A percentile compares a stretch with the other conserved stretches of the same genome.
phyloP scores from a whole-genome alignment of 352 stramenopile genomes.

The Phytophthora ohioensis region DNA sequence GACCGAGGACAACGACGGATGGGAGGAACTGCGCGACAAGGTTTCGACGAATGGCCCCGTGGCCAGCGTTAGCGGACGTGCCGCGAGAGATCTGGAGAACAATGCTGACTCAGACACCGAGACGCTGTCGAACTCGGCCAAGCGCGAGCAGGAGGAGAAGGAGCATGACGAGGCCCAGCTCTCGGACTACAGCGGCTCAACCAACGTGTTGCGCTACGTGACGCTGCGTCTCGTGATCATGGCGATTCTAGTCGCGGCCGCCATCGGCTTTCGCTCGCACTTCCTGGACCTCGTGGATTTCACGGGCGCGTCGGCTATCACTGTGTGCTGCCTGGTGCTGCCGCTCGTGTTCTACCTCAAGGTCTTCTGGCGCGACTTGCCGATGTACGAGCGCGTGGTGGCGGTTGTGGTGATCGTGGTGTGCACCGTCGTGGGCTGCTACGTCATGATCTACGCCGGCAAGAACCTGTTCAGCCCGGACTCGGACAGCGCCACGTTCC shows the following conservation, averaged over 20 bases:
- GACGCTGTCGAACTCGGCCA: constrained; percentile 34
- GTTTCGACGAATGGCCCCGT: constrained; percentile 26
- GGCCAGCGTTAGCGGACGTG: constrained; percentile 13
- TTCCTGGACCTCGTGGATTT: constrained; percentile 62
- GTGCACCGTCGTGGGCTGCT: constrained; percentile 45
- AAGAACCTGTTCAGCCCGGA: constrained; percentile 53
- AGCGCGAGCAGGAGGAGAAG: constrained; percentile 36
- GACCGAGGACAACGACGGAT: constrained; percentile 30
- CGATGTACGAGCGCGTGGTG: constrained; percentile 49
- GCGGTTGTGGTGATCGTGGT: constrained; percentile 47
- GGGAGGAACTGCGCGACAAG: constrained; percentile 36
- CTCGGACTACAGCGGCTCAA: constrained; percentile 38
- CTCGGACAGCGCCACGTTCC: constrained; percentile 44
- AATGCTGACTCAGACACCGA: constrained; percentile 36
- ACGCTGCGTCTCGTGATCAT: constrained; percentile 50
- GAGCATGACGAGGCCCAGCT: constrained; percentile 43
- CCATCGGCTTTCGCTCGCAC: constrained; percentile 49
- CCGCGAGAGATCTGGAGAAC: constrained; percentile 28
- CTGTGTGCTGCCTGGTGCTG: constrained; percentile 55
- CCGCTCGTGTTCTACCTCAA: constrained; percentile 64
- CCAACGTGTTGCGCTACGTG: constrained; percentile 43
- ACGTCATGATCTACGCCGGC: constrained; percentile 52
- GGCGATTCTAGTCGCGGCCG: constrained; percentile 41
- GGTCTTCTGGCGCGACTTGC: constrained; percentile 48
- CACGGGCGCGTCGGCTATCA: constrained; percentile 52